These are phyloP conservation scores for Diaporthe destruens DNA, from an alignment of 2,329 filamentous ascomycete genomes.

Conservation along the genomic window DNA sequence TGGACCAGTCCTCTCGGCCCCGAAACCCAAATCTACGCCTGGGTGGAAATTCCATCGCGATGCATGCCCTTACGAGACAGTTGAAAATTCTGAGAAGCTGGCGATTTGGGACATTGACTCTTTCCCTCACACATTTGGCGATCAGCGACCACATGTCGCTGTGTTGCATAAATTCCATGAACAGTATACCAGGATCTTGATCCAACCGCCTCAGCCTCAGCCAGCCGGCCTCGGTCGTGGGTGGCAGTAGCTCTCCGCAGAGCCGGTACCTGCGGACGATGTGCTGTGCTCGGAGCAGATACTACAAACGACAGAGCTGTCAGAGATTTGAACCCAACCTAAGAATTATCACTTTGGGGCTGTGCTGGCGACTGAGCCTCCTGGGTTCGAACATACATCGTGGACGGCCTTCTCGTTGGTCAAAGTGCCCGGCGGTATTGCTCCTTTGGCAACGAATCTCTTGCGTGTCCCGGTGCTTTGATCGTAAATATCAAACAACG, in stretches of 20 bases:
- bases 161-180: conserved; percentile 16
- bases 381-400: neutral
- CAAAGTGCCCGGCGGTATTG: neutral
- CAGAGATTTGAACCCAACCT: neutral
- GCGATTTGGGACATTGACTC: neutral
- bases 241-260: neutral
- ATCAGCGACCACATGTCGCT: conserved; percentile 15
- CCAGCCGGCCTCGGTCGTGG: neutral
- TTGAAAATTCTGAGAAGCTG: conserved; percentile 16
- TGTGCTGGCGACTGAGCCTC: neutral
- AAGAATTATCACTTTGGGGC: neutral
- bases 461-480: neutral
- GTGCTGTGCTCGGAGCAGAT: conserved; percentile 6
- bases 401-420: neutral
- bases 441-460: conserved; percentile 3
- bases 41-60: conserved; percentile 32
- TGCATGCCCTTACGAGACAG: conserved; percentile 24
- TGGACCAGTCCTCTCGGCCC: neutral
- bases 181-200: neutral
- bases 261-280: conserved; percentile 1
- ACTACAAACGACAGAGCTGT: neutral
- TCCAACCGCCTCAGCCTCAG: neutral
- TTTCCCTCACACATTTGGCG: neutral
- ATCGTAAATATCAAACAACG: neutral
- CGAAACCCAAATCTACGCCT: neutral